Base-by-base conservation (phyloP, 2,329 filamentous ascomycete species). In the Tolypocladium tundrense region DNA sequence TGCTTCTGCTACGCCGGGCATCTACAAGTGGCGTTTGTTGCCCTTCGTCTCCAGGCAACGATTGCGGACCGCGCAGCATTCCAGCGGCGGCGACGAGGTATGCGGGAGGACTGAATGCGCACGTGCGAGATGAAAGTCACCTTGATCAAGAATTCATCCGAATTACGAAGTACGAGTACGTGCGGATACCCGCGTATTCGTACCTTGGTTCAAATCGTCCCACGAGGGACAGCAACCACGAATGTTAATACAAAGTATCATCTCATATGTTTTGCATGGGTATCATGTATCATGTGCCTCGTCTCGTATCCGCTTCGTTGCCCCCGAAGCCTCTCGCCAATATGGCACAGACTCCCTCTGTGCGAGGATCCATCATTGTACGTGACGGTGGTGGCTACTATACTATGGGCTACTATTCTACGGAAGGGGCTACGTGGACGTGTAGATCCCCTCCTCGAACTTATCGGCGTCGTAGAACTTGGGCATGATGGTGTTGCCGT, bases 401-500 rank as follows among this genome's bases (percentile, higher is more conserved):
- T 31, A 37, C 16, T 31, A 31, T 6, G 27, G 27, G 16, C 31
- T 31, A 10, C 24, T n/a, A 54, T 19, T 24, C 19, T 39, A 41
- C 40, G 39, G 37, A 13, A 14, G 21, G 7, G 27, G 27, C 27
- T 35, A 56, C 9, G 24, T n/a, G 33, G 42, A 56, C 11, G 45
- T 69, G 61, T 82, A 83, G 24, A 84, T 71, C 0, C 88, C 88
- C 56, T 78, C 74, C 62, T 95, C 91, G 68, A 97, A 99, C 66
- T 84, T 89, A 51, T 93, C 90, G 7, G 78, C 78, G 66, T 95
- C 85, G 70, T 89, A 97, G 69, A 92, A 97, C 55, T 81, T 83
- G 0, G 92, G 90, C n/a, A 78, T 76, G 58, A 97, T 95, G 13
- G 80, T 78, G 69, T 96, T 96, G 5, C 90, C 92, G 63, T 91